Conservation (phyloP, 768 basidiomycete genomes). For the Mycena epipterygia region DNA sequence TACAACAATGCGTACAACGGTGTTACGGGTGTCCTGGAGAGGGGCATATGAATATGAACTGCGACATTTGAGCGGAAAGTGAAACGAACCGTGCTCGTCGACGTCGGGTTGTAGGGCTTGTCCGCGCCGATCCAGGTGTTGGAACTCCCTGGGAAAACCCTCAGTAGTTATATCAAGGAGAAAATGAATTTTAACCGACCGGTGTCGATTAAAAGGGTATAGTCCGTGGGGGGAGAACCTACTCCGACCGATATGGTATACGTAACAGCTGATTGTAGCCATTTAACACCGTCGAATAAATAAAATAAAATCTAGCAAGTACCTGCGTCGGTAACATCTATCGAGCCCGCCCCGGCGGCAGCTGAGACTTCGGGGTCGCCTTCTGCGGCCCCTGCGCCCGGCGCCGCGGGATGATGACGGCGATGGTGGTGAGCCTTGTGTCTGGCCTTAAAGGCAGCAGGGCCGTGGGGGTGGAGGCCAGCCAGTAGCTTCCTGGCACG, state of each 20-base stretch:
- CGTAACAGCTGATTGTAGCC: slow-evolving; percentile 49
- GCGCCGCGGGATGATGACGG: slow-evolving; percentile 36
- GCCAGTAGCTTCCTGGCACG: slow-evolving; percentile 70
- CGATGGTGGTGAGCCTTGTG: slow-evolving; percentile 41
- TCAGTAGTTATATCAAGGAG: neutral
- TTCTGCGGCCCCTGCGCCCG: slow-evolving; percentile 32
- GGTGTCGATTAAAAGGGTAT: slow-evolving; percentile 70
- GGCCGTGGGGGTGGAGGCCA: slow-evolving; percentile 69
- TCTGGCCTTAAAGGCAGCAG: slow-evolving; percentile 49
- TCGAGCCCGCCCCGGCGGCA: slow-evolving; percentile 47
- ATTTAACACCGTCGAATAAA: slow-evolving; percentile 1
- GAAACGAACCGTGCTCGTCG: slow-evolving; percentile 56
- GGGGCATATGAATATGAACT: neutral
- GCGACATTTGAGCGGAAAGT: neutral
- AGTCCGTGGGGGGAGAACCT: slow-evolving; percentile 63
- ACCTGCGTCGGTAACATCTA: slow-evolving; percentile 72
- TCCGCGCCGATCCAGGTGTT: slow-evolving; percentile 72
- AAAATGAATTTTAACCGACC: slow-evolving; percentile 48
- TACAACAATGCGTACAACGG: slow-evolving; percentile 45
- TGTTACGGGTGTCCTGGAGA: slow-evolving; percentile 42
- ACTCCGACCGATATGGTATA: slow-evolving; percentile 68
- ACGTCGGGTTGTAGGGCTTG: slow-evolving; percentile 59
- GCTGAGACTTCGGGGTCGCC: slow-evolving; percentile 3
- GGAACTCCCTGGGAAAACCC: slow-evolving; percentile 23
- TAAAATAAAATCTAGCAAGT: slow-evolving; percentile 10